Conservation (phyloP, 345 rosid species). For the Lumnitzera racemosa region DNA sequence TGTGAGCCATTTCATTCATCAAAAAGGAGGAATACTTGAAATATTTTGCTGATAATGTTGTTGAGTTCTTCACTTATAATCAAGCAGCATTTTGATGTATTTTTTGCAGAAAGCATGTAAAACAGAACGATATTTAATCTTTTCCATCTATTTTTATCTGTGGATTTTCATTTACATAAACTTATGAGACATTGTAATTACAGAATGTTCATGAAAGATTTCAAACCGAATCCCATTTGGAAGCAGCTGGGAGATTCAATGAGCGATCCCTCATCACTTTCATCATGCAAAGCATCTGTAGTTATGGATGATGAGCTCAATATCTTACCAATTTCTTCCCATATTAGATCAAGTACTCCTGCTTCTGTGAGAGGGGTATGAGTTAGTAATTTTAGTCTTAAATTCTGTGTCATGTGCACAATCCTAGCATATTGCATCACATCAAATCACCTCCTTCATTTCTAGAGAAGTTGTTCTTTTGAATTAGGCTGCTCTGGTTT, state of each 20-base stretch:
- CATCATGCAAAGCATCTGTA: conserved; percentile 87
- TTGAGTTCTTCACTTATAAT: too few relatives aligned
- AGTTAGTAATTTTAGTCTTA: neutral
- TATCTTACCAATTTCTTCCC: conserved; percentile 88
- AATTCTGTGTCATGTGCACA: neutral
- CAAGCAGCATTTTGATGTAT: too few relatives aligned
- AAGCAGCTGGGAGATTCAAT: conserved; percentile 82
- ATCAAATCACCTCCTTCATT: too few relatives aligned
- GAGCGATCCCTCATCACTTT: conserved; percentile 82
- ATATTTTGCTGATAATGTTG: too few relatives aligned
- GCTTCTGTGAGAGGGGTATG: conserved; percentile 60
- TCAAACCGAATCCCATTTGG: conserved; percentile 89
- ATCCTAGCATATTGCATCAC: too few relatives aligned
- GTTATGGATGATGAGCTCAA: conserved; percentile 97
- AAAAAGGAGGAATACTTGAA: too few relatives aligned
- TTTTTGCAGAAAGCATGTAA: too few relatives aligned
- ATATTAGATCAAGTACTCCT: conserved; percentile 61
- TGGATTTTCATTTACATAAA: neutral
- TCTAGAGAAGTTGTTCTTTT: too few relatives aligned
- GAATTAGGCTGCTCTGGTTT: neutral
- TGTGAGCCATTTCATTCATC: too few relatives aligned
- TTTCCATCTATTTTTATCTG: neutral
- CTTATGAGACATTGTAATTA: conserved; percentile 14
- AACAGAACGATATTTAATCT: neutral
- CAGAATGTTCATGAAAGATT: conserved; percentile 98